These are phyloP conservation scores for Metschnikowia lachancei DNA, from an alignment of 805 yeast genomes.

Conservation along the genomic window DNA sequence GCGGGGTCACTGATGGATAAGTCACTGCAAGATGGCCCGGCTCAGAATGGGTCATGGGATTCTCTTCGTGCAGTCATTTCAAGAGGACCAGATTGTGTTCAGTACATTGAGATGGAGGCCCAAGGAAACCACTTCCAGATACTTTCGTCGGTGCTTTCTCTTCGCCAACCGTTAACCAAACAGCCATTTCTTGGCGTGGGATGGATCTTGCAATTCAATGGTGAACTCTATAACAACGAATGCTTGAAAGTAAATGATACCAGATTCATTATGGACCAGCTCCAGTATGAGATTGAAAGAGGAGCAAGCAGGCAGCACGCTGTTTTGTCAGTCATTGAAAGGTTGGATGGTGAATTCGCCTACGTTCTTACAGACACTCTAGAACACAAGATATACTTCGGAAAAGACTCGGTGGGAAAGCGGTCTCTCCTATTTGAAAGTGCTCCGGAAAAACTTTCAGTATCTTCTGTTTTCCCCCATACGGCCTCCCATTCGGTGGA, in stretches of 20 bases:
- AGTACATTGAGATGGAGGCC: slow-evolving; percentile 16
- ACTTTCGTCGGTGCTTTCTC: slow-evolving; percentile 73
- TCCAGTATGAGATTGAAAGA: slow-evolving; percentile 20
- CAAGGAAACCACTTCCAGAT: slow-evolving; percentile 27
- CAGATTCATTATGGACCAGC: slow-evolving; percentile 41
- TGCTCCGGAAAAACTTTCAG: slow-evolving; percentile 32
- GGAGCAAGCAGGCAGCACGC: slow-evolving; percentile 9
- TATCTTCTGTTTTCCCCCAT: slow-evolving; percentile 36
- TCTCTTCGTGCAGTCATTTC: slow-evolving; percentile 31
- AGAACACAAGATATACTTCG: slow-evolving; percentile 57
- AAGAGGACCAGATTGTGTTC: slow-evolving; percentile 63
- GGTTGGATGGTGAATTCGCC: slow-evolving; percentile 84
- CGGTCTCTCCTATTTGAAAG: slow-evolving; percentile 61
- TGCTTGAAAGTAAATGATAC: slow-evolving; percentile 62
- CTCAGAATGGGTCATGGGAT: neutral
- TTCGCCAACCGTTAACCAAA: slow-evolving; percentile 71
- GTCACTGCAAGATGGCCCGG: neutral
- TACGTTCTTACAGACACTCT: slow-evolving; percentile 49
- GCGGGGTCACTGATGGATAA: neutral
- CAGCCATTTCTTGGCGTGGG: slow-evolving; percentile 58
- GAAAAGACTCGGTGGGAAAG: slow-evolving; percentile 80
- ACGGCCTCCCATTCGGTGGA: slow-evolving; percentile 40
- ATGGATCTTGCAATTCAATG: slow-evolving; percentile 72
- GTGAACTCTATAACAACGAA: slow-evolving; percentile 74
- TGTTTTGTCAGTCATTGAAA: slow-evolving; percentile 35